These are phyloP conservation scores for Quercus lobata DNA, from an alignment of 331 rosid species.

Conservation along the genomic window DNA sequence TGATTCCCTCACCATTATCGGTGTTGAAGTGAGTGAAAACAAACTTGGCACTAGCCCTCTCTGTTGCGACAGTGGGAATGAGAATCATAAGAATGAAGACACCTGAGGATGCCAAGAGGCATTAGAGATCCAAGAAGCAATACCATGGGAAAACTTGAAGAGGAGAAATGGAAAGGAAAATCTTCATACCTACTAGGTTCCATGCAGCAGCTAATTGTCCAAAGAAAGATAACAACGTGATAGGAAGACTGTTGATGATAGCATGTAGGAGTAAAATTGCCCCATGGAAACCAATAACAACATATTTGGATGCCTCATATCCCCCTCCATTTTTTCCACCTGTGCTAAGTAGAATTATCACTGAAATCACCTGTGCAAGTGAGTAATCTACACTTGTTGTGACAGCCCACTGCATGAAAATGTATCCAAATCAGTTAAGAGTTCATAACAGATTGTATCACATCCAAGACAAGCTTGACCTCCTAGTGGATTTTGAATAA, in stretches of 20 bases:
- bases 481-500: constrained; percentile 27
- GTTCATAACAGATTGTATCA: constrained; percentile 10
- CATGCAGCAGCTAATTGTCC: constrained; percentile 92
- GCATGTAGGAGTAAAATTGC: constrained; percentile 81
- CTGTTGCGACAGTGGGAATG: constrained; percentile 72
- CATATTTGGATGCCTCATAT: constrained; percentile 69
- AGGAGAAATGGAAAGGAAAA: constrained; percentile 11
- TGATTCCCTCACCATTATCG: constrained; percentile 75
- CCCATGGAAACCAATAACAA: constrained; percentile 65
- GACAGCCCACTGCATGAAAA: constrained; percentile 95
- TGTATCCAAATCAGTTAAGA: constrained; percentile 16
- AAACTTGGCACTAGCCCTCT: constrained; percentile 77
- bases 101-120: constrained; percentile 40
- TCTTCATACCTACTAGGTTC: constrained; percentile 70
- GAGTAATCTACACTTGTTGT: constrained; percentile 93
- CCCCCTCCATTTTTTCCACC: constrained; percentile 88
- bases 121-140: constrained; percentile 17
- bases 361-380: constrained; percentile 82
- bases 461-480: constrained; percentile 25
- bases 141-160: background rate
- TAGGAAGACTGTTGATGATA: constrained; percentile 74
- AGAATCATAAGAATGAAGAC: constrained; percentile 84
- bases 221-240: constrained; percentile 72
- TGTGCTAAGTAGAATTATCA: constrained; percentile 86
- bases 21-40: constrained; percentile 91